phyloP scores from a whole-genome alignment of 73 alveolate genomes.

The Paramecium tetraurelia region DNA sequence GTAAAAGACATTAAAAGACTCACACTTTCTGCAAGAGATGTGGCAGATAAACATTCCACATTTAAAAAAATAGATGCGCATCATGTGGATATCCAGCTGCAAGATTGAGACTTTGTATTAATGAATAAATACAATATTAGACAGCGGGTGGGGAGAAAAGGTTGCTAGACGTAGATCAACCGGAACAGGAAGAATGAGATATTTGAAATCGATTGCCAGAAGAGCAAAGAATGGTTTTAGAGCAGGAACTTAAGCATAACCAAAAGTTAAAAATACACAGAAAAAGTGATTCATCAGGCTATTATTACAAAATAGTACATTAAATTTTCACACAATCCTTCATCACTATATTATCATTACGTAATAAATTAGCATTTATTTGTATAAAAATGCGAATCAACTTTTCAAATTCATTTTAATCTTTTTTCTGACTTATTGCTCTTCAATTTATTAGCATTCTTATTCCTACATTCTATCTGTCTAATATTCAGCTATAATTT shows the following conservation, averaged over 20 bases:
- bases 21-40: conserved; percentile 84
- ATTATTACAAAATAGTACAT: neutral
- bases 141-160: conserved; percentile 77
- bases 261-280: conserved; percentile 54
- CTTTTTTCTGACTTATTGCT: neutral
- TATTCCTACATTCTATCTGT: neutral
- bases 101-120: conserved; percentile 77
- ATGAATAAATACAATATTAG: conserved; percentile 55
- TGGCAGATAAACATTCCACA: conserved; percentile 79
- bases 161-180: conserved; percentile 74
- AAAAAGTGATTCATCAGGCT: conserved; percentile 20
- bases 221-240: conserved; percentile 91
- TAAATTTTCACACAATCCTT: neutral
- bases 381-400: neutral
- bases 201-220: conserved; percentile 79
- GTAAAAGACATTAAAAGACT: conserved; percentile 77
- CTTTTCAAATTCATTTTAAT: neutral
- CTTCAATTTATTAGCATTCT: neutral
- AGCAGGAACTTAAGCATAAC: conserved; percentile 76
- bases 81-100: conserved; percentile 76
- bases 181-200: conserved; percentile 90
- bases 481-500: neutral
- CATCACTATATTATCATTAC: neutral
- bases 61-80: conserved; percentile 76
- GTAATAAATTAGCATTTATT: neutral